phyloP scores from a whole-genome alignment of 768 basidiomycete genomes.

The Tephrocybe rancida region DNA sequence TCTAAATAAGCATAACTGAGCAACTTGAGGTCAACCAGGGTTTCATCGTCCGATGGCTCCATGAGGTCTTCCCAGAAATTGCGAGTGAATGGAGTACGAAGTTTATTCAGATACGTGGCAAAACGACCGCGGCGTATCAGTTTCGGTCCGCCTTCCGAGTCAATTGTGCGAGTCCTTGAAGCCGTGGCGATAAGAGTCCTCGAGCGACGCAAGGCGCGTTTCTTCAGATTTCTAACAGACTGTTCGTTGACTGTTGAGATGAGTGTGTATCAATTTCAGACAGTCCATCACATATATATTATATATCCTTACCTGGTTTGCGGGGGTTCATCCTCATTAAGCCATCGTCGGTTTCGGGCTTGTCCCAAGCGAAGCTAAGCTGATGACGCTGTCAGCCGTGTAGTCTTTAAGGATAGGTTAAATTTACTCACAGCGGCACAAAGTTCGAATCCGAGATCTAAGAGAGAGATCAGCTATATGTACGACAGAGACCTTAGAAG shows the following conservation, averaged over 20 bases:
- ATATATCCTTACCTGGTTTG: constrained; percentile 52
- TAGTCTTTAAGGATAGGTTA: background rate
- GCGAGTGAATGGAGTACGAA: constrained; percentile 57
- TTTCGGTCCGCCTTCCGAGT: constrained; percentile 41
- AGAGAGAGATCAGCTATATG: background rate
- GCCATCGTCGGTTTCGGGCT: constrained; percentile 64
- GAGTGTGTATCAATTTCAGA: too few species aligned
- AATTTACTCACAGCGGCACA: constrained; percentile 55
- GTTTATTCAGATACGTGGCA: constrained; percentile 34
- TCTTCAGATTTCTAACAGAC: constrained; percentile 56
- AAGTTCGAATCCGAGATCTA: constrained; percentile 75
- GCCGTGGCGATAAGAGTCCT: constrained; percentile 49
- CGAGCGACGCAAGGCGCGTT: constrained; percentile 49
- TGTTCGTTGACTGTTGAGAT: constrained; percentile 52
- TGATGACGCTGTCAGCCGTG: constrained; percentile 17
- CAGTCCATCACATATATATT: too few species aligned
- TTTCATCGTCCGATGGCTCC: constrained; percentile 56
- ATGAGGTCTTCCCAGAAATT: constrained; percentile 60
- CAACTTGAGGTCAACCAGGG: constrained; percentile 60
- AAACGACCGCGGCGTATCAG: constrained; percentile 46
- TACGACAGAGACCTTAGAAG: background rate
- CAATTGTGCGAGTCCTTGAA: constrained; percentile 34
- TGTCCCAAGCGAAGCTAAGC: constrained; percentile 76
- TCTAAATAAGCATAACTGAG: constrained; percentile 71
- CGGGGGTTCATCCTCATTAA: constrained; percentile 69